phyloP scores from a whole-genome alignment of 306 rosid species.

The Alnus rubra region DNA sequence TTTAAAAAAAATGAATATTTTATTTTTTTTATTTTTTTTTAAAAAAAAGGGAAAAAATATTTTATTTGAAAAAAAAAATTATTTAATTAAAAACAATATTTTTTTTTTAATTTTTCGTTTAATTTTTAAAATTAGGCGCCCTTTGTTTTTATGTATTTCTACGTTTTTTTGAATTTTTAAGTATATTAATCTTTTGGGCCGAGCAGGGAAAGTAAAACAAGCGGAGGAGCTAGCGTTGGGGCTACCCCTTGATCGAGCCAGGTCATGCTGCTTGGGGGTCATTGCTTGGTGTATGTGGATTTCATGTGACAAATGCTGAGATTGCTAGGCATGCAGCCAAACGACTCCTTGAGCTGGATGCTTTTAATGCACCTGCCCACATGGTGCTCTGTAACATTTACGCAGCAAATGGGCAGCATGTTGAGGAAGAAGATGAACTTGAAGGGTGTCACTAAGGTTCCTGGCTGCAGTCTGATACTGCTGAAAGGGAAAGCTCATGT shows the following conservation, averaged over 20 bases:
- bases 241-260: conserved; percentile 53
- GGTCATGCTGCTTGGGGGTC: conserved; percentile 71
- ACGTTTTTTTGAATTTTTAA: too few relatives aligned
- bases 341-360: conserved; percentile 58
- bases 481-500: conserved; percentile 49
- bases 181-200: conserved; percentile 59
- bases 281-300: conserved; percentile 61
- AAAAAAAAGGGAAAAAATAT: too few relatives aligned
- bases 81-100: too few relatives aligned
- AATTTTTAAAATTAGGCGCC: too few relatives aligned
- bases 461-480: conserved; percentile 78
- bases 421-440: conserved; percentile 64
- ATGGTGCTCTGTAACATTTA: conserved; percentile 64
- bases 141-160: too few relatives aligned
- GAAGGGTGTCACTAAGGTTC: conserved; percentile 66
- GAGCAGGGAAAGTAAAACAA: conserved; percentile 65
- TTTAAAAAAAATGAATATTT: too few relatives aligned
- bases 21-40: too few relatives aligned
- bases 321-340: conserved; percentile 57
- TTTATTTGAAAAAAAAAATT: too few relatives aligned
- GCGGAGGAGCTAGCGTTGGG: conserved; percentile 61
- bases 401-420: conserved; percentile 51
- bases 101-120: too few relatives aligned
- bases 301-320: conserved; percentile 42
- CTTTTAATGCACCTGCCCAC: conserved; percentile 67